Base-by-base conservation (phyloP, 2,329 filamentous ascomycete species). In the Fusarium bactridioides region DNA sequence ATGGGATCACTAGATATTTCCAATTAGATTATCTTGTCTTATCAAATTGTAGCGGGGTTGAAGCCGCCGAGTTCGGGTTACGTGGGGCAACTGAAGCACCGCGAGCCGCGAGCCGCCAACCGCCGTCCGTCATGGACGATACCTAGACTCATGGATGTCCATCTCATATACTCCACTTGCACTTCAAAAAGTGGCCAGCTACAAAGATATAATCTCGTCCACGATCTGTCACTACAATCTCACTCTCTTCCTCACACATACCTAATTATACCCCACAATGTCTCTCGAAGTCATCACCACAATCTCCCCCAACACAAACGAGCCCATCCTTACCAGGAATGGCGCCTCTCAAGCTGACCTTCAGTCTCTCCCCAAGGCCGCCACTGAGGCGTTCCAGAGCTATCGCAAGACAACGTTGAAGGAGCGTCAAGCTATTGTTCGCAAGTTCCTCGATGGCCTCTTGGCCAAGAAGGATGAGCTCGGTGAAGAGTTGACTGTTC, bases 271-370 rank as follows among this genome's bases (percentile, higher is more conserved):
- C 43, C 25, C 23, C 53, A 78, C 67, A 61, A 92, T 92, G 90
- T 90, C 90, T 70, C 85, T 88, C 78, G 90, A 92, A 83, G 84
- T 85, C 54, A 86, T 92, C 76, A 91, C 86, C 37, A 98, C 95
- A 74, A 95, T 98, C 82, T 98, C 95, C 7, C 95, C 95, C 63
- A 92, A 90, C 72, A 98, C 94, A 74, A 95, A 96, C 83, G 90
- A 95, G 84, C 87, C 93, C 63, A 90, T 98, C 81, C 82, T 97
- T 74, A 94, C 92, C 68, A 91, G 95, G 74, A 90, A 91, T 81
- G 94, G 93, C 76, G 86, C 92, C 74, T 92, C 93, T 48, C 83
- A 89, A 41, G 83, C 88, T 33, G 93, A 97, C 72, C 86, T 97
- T 55, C 85, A 91, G 56, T 83, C 87, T 63, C 85, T 98, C n/a